phyloP scores from a whole-genome alignment of 192 early-diverging fungal genomes.

The Pilobolus umbonatus region DNA sequence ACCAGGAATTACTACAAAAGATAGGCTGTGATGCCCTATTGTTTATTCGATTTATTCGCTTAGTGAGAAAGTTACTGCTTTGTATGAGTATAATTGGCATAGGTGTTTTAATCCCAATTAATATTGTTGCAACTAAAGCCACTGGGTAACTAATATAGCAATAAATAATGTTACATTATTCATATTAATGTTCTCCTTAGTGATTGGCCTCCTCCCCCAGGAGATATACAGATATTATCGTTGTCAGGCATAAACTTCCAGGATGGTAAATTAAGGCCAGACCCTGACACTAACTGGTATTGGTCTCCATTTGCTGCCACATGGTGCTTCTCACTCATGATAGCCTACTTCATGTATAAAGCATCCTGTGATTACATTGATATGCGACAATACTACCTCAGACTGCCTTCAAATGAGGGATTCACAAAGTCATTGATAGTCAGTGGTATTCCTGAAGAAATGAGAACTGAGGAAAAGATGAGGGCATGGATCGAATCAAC shows the following conservation, averaged over 20 bases:
- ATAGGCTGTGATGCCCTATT: slow-evolving; percentile 70
- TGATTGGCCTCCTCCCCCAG: slow-evolving; percentile 33
- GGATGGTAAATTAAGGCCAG: slow-evolving; percentile 14
- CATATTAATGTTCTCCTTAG: not conserved
- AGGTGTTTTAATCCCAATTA: slow-evolving; percentile 61
- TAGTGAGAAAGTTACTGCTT: slow-evolving; percentile 51
- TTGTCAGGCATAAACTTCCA: slow-evolving; percentile 31
- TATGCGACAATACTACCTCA: slow-evolving; percentile 50
- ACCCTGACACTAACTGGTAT: slow-evolving; percentile 44
- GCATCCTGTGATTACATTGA: slow-evolving; percentile 50
- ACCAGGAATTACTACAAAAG: slow-evolving; percentile 53
- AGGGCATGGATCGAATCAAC: slow-evolving; percentile 19
- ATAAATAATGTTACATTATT: not conserved
- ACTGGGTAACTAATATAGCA: slow-evolving; percentile 26
- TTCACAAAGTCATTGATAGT: slow-evolving; percentile 62
- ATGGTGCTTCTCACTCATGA: slow-evolving; percentile 55
- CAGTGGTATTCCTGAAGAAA: slow-evolving; percentile 50
- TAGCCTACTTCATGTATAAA: slow-evolving; percentile 51
- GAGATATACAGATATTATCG: slow-evolving; percentile 31
- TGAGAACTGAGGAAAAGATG: slow-evolving; percentile 20
- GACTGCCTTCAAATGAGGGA: slow-evolving; percentile 49
- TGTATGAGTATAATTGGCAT: slow-evolving; percentile 56
- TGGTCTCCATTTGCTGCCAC: slow-evolving; percentile 64
- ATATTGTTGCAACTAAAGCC: slow-evolving; percentile 41
- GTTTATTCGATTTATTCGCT: slow-evolving; percentile 59